Conservation (phyloP, 345 rosid genomes). For the Clausena lansium region DNA sequence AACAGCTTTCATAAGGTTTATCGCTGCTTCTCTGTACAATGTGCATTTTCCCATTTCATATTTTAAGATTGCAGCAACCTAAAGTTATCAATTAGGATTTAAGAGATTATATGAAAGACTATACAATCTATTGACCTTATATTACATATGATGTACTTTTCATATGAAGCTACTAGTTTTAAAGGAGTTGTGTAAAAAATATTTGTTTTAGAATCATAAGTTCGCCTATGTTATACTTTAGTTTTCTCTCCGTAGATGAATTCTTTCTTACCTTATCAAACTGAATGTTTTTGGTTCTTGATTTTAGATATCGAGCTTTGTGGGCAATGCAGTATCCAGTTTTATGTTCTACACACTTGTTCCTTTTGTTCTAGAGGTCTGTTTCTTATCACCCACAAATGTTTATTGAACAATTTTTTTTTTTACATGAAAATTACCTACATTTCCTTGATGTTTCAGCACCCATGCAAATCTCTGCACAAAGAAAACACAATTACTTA, state of each 20-base stretch:
- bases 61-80: too few relatives aligned
- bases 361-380: constrained; percentile 53
- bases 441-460: neutral
- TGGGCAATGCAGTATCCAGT: constrained; percentile 33
- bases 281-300: neutral
- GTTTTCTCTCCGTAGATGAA: neutral
- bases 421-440: neutral
- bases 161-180: too few relatives aligned
- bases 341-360: constrained; percentile 40
- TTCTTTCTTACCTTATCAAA: neutral
- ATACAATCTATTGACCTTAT: too few relatives aligned
- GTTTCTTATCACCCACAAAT: neutral
- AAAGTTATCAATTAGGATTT: too few relatives aligned
- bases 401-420: neutral
- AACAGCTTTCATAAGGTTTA: neutral
- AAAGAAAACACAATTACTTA: neutral
- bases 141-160: too few relatives aligned
- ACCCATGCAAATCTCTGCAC: neutral
- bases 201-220: too few relatives aligned
- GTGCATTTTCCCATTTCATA: too few relatives aligned
- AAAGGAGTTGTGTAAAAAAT: too few relatives aligned
- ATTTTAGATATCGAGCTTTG: constrained; percentile 41
- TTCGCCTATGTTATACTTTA: neutral
- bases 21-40: neutral
- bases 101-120: too few relatives aligned